Base-by-base conservation (phyloP, 768 basidiomycete genomes). In the Mrakia blollopis region DNA sequence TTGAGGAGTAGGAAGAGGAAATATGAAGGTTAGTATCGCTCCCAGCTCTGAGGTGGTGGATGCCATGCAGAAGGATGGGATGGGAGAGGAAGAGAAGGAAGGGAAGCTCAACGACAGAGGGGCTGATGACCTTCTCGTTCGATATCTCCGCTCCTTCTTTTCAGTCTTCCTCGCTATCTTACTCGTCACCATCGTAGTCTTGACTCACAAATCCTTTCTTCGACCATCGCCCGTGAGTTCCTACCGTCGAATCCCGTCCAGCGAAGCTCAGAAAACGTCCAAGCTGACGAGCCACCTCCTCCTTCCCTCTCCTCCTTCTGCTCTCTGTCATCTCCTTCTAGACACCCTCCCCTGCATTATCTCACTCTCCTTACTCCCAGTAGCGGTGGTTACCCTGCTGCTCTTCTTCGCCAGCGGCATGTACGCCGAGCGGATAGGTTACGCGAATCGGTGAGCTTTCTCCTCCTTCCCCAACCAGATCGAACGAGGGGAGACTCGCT, bases 371-470 rank as follows among this genome's bases (percentile, higher is more conserved):
- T 84, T 94, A 52, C 85, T 97, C 16, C 92, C 96, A 78, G 92
- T 98, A 39, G 89, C 91, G 28, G 89, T 93, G 73, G 94, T 93
- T 21, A 95, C 95, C 2, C 89, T 98, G 11, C 88, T 91, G 44
- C 88, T 99, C 54, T 97, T 98, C 87, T 98, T 97, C 83, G 93
- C 94, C 13, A 95, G 92, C 80, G 96, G 96, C 25, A 91, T 95
- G 89, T 99, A 98, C 81, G 87, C 91, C 5, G 94, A 99, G 83
- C 95, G 96, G 85, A 95, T 98, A 80, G 91, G 89, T 5, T 98
- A 97, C 83, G 94, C 96, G 28, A 94, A 97, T 85, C 91, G 91
- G 95, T 95, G 83, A 81, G 91, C 86, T 57, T 74, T 71, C 76
- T n/a, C n/a, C 61, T 37, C 65, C 25, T 39, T 37, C 37, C 18